Base-by-base conservation (phyloP, 139 green algal species). In the Chlorella sp. region DNA sequence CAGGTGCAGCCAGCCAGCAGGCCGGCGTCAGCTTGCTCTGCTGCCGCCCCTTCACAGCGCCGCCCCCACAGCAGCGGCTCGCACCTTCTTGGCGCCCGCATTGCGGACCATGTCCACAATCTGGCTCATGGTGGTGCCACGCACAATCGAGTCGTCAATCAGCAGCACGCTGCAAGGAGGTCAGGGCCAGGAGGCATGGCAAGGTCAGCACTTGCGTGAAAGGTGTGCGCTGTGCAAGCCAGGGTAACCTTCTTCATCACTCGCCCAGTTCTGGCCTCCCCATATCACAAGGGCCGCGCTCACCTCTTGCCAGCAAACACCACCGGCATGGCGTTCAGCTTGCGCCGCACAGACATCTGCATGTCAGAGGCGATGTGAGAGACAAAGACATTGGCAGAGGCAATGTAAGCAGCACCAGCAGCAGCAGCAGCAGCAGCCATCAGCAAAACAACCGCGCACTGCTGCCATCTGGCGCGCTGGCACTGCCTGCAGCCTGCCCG, bases 91-190 rank as follows among this genome's bases (percentile, higher is more conserved):
- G 4, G 97, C 97, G 30, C 97, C 97, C 34, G 97, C 97, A 38
- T 84, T 84, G 41, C 97, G 93, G 11, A 98, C 91, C 94, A 99
- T 98, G 80, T 97, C 92, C 82, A 99, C 97, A 83, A 99, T 99
- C 91, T 98, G 96, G 62, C 47, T 91, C 95, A 98, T 98, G 38
- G 97, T 99, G 11, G 97, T 99, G 28, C 97, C 98, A 17, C 98
- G 92, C 80, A 99, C 97, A 87, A 99, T 99, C 63, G 93, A 98
- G 90, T 99, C 98, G 87, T 99, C 98, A 47, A 99, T 95, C 68
- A 99, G 95, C 88, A 99, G 92, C 85, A 99, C 96, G 7, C 87
- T 60, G 51, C 51, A 60, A n/a, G n/a, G 51, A 51, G 44, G 44
- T 9, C 44, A 51, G 6, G 51, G 11, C 11, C 51, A 60, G 51